phyloP scores from a whole-genome alignment of 192 early-diverging fungal species.

The Umbelopsis sp. region DNA sequence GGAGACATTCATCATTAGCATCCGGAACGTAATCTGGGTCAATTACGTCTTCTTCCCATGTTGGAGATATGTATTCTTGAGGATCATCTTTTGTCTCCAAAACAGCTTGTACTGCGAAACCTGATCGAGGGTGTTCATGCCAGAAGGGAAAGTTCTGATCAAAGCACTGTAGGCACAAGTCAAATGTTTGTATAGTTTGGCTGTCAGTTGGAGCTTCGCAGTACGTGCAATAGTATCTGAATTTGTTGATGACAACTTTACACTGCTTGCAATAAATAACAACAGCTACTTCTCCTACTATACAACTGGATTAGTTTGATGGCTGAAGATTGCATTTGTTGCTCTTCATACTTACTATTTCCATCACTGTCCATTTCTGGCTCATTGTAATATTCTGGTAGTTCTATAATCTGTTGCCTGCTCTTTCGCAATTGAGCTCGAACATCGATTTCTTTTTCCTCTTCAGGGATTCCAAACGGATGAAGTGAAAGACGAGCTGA shows the following conservation, averaged over 20 bases:
- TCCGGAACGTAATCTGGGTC: slow-evolving; percentile 36
- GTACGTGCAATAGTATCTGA: slow-evolving; percentile 81
- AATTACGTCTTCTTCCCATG: slow-evolving; percentile 61
- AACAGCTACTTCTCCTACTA: neutral
- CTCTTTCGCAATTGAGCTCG: neutral
- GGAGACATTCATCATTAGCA: slow-evolving; percentile 21
- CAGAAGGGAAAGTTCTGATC: slow-evolving; percentile 64
- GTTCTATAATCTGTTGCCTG: neutral
- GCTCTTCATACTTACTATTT: neutral
- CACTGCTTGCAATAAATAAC: slow-evolving; percentile 76
- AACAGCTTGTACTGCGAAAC: slow-evolving; percentile 76
- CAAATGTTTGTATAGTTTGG: slow-evolving; percentile 69
- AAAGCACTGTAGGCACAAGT: slow-evolving; percentile 72
- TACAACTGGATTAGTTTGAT: neutral
- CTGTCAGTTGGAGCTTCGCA: slow-evolving; percentile 75
- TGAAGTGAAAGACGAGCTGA: neutral
- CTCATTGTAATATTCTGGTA: slow-evolving; percentile 1
- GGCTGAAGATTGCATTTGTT: neutral
- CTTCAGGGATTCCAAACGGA: slow-evolving; percentile 2
- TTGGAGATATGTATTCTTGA: slow-evolving; percentile 25
- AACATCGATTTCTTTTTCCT: neutral
- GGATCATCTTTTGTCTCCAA: slow-evolving; percentile 56
- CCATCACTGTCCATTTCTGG: neutral
- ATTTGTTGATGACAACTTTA: slow-evolving; percentile 75
- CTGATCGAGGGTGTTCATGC: slow-evolving; percentile 77